Percentiles rank a stretch among this genome's conserved stretches.
Evolutionary conservation across 106 monocot species (phyloP).

Genomic region (Chionographis japonica): DNA sequence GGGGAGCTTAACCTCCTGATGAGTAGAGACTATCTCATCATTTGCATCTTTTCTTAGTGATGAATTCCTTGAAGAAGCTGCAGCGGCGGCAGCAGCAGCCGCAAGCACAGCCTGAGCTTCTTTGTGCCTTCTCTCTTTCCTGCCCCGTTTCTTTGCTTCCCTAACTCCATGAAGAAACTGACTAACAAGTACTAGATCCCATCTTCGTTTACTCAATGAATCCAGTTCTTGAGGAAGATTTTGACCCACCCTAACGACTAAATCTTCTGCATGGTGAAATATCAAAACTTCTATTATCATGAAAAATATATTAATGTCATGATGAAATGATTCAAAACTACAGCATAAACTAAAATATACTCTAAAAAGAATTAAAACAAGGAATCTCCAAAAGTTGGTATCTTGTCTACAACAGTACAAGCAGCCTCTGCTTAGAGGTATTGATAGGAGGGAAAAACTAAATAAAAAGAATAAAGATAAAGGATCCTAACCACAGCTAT

Average conservation of each 20-base stretch:
- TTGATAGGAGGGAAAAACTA: too few species aligned
- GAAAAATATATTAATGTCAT: not conserved
- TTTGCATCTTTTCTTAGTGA: slow-evolving; percentile 55
- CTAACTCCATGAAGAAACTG: slow-evolving; percentile 73
- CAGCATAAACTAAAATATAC: not conserved
- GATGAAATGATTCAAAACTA: too few species aligned
- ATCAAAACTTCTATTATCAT: not conserved
- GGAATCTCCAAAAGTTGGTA: not conserved
- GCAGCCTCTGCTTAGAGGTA: too few species aligned
- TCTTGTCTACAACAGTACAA: too few species aligned
- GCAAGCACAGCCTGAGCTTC: slow-evolving; percentile 84
- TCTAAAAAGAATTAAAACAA: not conserved
- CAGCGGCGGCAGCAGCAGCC: slow-evolving; percentile 61
- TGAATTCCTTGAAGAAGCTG: slow-evolving; percentile 60
- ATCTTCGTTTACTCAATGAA: slow-evolving; percentile 50
- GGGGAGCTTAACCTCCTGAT: slow-evolving; percentile 28
- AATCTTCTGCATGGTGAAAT: slow-evolving; percentile 50
- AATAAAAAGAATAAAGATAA: not conserved
- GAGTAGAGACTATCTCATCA: slow-evolving; percentile 31
- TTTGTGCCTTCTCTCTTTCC: slow-evolving; percentile 80
- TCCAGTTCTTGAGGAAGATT: slow-evolving; percentile 63
- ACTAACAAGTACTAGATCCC: slow-evolving; percentile 73
- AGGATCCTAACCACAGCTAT: slow-evolving; percentile 44
- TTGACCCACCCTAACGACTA: slow-evolving; percentile 46
- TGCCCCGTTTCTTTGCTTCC: slow-evolving; percentile 83